A percentile compares a stretch with the other conserved stretches of the same genome.
phyloP scores from a whole-genome alignment of 140 eudicot genomes.

The Oenanthe javanica region DNA sequence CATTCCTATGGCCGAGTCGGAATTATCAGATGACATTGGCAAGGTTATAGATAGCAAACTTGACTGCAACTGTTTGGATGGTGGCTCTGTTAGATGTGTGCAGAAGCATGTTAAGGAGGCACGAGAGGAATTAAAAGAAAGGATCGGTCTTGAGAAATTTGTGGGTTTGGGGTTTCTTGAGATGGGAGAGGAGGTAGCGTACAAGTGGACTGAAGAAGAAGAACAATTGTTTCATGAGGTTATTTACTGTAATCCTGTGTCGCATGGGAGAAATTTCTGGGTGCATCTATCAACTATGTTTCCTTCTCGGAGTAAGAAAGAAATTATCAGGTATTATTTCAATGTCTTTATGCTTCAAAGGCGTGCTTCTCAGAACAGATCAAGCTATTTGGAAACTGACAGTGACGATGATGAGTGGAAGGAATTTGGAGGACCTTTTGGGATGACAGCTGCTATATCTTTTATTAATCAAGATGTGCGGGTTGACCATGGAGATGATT shows the following conservation, averaged over 20 bases:
- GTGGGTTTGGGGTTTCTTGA: slow-evolving; percentile 46
- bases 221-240: slow-evolving; percentile 55
- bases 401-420: slow-evolving; percentile 69
- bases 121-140: slow-evolving; percentile 34
- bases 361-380: slow-evolving; percentile 70
- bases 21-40: not conserved
- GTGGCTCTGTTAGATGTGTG: slow-evolving; percentile 68
- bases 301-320: slow-evolving; percentile 47
- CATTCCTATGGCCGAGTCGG: slow-evolving; percentile 22
- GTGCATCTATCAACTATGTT: slow-evolving; percentile 37
- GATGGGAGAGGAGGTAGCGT: slow-evolving; percentile 76
- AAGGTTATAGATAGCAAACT: slow-evolving; percentile 23
- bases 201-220: slow-evolving; percentile 59
- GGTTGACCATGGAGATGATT: slow-evolving; percentile 25
- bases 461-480: slow-evolving; percentile 21
- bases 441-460: slow-evolving; percentile 23
- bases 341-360: slow-evolving; percentile 71
- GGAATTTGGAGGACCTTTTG: slow-evolving; percentile 23
- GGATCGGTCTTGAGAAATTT: slow-evolving; percentile 42
- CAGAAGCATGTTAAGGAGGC: slow-evolving; percentile 67
- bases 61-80: slow-evolving; percentile 50
- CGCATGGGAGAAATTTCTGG: slow-evolving; percentile 59
- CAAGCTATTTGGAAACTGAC: slow-evolving; percentile 42
- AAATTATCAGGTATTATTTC: slow-evolving; percentile 67
- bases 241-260: slow-evolving; percentile 51